These are phyloP conservation scores for Aquilaria sinensis DNA, from an alignment of 345 rosid species.

Conservation along the genomic window DNA sequence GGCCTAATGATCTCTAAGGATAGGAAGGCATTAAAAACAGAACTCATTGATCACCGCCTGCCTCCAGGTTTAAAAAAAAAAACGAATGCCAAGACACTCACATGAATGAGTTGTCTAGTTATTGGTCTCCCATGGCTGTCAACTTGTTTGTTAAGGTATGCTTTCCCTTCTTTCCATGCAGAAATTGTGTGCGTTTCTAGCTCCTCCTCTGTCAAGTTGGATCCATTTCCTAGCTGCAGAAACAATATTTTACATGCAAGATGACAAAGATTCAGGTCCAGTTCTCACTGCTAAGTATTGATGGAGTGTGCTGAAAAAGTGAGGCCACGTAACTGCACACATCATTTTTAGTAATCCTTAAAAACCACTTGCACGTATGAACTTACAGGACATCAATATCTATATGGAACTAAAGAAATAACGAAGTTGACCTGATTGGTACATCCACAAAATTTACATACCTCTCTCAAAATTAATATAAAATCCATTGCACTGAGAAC, in stretches of 20 bases:
- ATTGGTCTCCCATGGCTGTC: conserved; percentile 53
- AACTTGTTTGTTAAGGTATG: conserved; percentile 57
- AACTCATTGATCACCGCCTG: no score
- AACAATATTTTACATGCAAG: conserved; percentile 1
- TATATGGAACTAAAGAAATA: background rate
- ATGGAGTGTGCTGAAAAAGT: no score
- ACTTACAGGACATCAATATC: background rate
- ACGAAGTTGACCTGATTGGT: background rate
- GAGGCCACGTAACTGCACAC: no score
- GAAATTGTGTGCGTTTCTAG: conserved; percentile 89
- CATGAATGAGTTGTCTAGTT: conserved; percentile 54
- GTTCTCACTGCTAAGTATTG: no score
- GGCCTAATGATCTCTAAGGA: no score
- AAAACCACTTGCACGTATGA: no score
- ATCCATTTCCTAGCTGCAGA: conserved; percentile 72
- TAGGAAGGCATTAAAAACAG: no score
- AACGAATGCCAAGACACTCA: conserved; percentile 21
- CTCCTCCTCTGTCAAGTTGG: conserved; percentile 88
- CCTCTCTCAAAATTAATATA: conserved; percentile 80
- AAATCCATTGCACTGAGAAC: conserved; percentile 77
- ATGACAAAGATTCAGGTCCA: no score
- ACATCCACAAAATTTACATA: conserved; percentile 12
- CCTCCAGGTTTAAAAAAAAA: background rate
- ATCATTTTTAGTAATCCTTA: no score
- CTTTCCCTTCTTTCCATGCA: conserved; percentile 94